Base-by-base conservation (phyloP, 805 yeast genomes). In the Vanderwaltozyma polyspora region DNA sequence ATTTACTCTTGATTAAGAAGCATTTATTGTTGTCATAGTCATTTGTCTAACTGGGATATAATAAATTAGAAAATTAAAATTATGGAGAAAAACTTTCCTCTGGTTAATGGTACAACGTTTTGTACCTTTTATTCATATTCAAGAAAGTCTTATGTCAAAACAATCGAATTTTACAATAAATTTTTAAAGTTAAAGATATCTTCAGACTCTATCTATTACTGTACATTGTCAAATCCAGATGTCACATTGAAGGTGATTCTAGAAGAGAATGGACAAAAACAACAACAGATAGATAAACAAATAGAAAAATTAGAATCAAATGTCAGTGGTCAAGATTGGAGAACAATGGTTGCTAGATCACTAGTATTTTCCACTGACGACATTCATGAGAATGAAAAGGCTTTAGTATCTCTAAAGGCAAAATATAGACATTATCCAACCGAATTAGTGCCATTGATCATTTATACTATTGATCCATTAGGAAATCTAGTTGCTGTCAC, bases 401-500 rank as follows among this genome's bases (percentile, higher is more conserved):
- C 59, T 35, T 50, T 53, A 28, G 43, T 42, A n/a, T 42, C 41
- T 31, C 43, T 49, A 12, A 42, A 46, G 4, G 46, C 59, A 1
- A 60, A 67, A 11, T 63, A 61, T 36, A 87, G 79, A 55, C 65
- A 72, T 17, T 64, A 69, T 46, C 95, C 97, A 5, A 75, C 77
- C 37, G 81, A 74, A 31, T 61, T 79, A 36, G 72, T 70, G 36
- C 94, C 95, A 5, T 67, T 71, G 44, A 94, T 84, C 56, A 63
- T 81, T 6, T 84, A 79, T 56, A 70, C 76, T 6, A 52, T 80
- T 18, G 96, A 89, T 55, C 96, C 97, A 7, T 62, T 86, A 42
- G 95, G 95, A 14, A 72, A 74, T 45, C 57, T 86, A 19, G 55
- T 87, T 31, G 96, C 95, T 4, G 85, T 87, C 60, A 75, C 93